Conservation (phyloP, 208 protist species). For the Crithidia mellificae region DNA sequence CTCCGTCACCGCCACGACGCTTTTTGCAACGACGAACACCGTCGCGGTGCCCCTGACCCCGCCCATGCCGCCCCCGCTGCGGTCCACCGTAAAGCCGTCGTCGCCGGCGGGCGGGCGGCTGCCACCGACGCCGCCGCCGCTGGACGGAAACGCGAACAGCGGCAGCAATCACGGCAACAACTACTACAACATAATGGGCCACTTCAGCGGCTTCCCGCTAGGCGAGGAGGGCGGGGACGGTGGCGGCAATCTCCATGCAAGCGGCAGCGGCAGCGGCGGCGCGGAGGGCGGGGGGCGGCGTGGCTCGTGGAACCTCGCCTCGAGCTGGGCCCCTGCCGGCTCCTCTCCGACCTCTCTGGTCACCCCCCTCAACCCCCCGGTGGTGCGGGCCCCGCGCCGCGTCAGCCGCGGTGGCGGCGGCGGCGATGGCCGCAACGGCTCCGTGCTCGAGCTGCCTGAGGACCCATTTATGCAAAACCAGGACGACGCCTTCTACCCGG, state of each 20-base stretch:
- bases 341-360: constrained; percentile 5
- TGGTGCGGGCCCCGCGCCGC: constrained; percentile 4
- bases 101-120: constrained; percentile 5
- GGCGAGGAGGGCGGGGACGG: constrained; percentile 5
- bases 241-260: background rate
- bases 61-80: constrained; percentile 5
- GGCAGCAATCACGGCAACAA: background rate
- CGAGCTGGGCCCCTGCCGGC: constrained; percentile 2
- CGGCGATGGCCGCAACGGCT: constrained; percentile 2
- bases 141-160: background rate
- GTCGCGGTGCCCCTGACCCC: constrained; percentile 1
- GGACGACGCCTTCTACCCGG: background rate
- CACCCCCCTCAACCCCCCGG: background rate
- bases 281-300: background rate
- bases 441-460: constrained; percentile 9
- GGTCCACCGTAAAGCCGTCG: background rate
- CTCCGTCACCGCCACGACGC: constrained; percentile 4
- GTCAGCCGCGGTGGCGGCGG: constrained; percentile 4
- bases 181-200: too few species aligned
- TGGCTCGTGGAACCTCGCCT: constrained; percentile 11
- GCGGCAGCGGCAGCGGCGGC: background rate
- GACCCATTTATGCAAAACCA: background rate
- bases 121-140: constrained; percentile 8
- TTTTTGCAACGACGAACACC: constrained; percentile 11
- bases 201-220: too few species aligned